Conservation (phyloP, 2,329 filamentous ascomycete species). For the Xylaria arbuscula region DNA sequence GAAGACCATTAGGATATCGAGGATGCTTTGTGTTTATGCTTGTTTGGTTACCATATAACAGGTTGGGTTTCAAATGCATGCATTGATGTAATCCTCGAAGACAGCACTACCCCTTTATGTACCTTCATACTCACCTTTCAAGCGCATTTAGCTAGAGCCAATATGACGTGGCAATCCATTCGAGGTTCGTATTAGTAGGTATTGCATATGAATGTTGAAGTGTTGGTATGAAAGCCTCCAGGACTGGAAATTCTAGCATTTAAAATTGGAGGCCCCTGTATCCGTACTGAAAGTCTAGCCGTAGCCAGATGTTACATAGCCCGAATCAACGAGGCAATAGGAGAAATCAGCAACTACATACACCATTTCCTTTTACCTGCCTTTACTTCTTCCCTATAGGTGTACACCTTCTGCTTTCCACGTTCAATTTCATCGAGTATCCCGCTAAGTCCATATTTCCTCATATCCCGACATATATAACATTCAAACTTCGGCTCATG, state of each 20-base stretch:
- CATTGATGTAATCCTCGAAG: neutral
- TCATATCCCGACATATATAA: neutral
- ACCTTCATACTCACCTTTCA: neutral
- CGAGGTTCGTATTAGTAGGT: neutral
- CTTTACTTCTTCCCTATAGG: neutral
- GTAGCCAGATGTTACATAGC: too few species aligned
- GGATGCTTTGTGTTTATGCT: neutral
- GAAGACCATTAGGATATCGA: neutral
- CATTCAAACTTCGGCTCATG: neutral
- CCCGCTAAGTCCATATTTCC: neutral
- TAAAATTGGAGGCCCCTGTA: too few species aligned
- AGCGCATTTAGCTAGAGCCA: constrained; percentile 3
- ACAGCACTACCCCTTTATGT: neutral
- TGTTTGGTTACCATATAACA: neutral
- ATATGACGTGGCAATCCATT: neutral
- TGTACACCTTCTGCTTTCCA: neutral
- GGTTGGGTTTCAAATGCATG: neutral
- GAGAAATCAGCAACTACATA: too few species aligned
- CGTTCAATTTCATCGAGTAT: neutral
- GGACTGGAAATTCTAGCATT: too few species aligned
- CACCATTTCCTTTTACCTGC: too few species aligned
- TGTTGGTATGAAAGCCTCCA: too few species aligned
- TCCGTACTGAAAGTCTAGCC: too few species aligned
- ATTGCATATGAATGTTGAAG: too few species aligned
- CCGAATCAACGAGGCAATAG: too few species aligned